Evolutionary conservation across 805 yeast genomes (phyloP).

Genomic region (Metschnikowia borealis): DNA sequence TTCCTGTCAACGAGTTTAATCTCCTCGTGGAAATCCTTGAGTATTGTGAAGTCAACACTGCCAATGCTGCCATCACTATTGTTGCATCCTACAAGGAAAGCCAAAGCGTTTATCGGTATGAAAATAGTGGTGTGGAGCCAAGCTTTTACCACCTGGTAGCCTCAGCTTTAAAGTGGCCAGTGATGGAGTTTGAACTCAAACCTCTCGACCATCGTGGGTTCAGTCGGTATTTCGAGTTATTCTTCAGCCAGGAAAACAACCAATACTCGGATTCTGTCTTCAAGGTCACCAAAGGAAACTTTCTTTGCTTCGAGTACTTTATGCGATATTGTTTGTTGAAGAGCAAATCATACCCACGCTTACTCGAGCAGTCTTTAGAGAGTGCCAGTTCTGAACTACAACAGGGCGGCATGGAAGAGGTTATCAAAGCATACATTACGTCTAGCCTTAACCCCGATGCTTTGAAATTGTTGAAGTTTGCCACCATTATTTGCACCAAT

Average conservation of each 20-base stretch:
- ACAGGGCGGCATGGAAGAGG: slow-evolving; percentile 16
- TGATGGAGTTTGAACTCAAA: slow-evolving; percentile 12
- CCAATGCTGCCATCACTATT: slow-evolving; percentile 3
- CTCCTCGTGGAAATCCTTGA: slow-evolving; percentile 27
- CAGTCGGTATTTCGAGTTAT: slow-evolving; percentile 5
- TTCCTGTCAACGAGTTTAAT: slow-evolving; percentile 30
- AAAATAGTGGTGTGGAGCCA: neutral
- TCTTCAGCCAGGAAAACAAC: slow-evolving; percentile 1
- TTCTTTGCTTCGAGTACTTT: slow-evolving; percentile 14
- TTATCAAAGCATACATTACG: slow-evolving; percentile 20
- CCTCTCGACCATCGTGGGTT: slow-evolving; percentile 7
- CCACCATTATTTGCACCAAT: slow-evolving; percentile 39
- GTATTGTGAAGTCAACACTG: slow-evolving; percentile 6
- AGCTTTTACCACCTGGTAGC: slow-evolving; percentile 1
- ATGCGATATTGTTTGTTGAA: slow-evolving; percentile 9
- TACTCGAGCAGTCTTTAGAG: slow-evolving; percentile 1
- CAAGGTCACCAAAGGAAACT: slow-evolving; percentile 17
- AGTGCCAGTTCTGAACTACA: neutral
- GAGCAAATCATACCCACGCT: neutral
- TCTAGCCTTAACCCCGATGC: slow-evolving; percentile 19
- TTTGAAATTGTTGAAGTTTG: slow-evolving; percentile 30
- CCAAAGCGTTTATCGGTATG: neutral
- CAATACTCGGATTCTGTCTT: slow-evolving; percentile 5
- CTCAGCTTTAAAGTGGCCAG: slow-evolving; percentile 5
- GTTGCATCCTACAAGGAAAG: slow-evolving; percentile 6